These are phyloP conservation scores for Monosporascus sp. DNA, from an alignment of 2,329 filamentous ascomycete species.

Conservation along the genomic window DNA sequence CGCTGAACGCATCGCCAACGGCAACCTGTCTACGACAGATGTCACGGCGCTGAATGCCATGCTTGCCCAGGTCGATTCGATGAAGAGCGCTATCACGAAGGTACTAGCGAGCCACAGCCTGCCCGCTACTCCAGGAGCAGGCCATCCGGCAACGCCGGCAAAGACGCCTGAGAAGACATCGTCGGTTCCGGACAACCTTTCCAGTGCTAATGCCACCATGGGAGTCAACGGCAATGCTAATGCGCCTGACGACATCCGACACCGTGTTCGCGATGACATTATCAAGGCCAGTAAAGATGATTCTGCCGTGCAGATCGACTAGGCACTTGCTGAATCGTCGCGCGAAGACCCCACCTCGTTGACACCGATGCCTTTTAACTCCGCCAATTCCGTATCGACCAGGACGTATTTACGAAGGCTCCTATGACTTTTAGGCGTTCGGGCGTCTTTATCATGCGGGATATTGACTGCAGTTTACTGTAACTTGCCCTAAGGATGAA, in stretches of 20 bases:
- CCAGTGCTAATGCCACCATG: slow-evolving; percentile 9
- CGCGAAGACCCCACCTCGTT: not conserved
- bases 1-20: slow-evolving; percentile 34
- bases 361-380: not conserved
- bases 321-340: not conserved
- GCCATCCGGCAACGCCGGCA: slow-evolving; percentile 1
- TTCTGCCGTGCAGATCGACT: slow-evolving; percentile 7
- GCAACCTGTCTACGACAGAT: slow-evolving; percentile 37
- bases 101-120: slow-evolving; percentile 24
- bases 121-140: slow-evolving; percentile 1
- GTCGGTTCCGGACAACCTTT: slow-evolving; percentile 10
- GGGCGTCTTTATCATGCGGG: no score
- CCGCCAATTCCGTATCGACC: no score
- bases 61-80: slow-evolving; percentile 40
- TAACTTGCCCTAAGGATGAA: no score
- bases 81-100: slow-evolving; percentile 36
- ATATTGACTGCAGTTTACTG: no score
- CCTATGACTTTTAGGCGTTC: no score
- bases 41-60: slow-evolving; percentile 41
- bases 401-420: no score
- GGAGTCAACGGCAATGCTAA: slow-evolving; percentile 12
- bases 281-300: slow-evolving; percentile 1
- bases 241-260: not conserved
- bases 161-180: slow-evolving; percentile 4
- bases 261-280: not conserved